These are phyloP conservation scores for Neoboletus subvelutipes DNA, from an alignment of 768 basidiomycete genomes.

Conservation along the genomic window DNA sequence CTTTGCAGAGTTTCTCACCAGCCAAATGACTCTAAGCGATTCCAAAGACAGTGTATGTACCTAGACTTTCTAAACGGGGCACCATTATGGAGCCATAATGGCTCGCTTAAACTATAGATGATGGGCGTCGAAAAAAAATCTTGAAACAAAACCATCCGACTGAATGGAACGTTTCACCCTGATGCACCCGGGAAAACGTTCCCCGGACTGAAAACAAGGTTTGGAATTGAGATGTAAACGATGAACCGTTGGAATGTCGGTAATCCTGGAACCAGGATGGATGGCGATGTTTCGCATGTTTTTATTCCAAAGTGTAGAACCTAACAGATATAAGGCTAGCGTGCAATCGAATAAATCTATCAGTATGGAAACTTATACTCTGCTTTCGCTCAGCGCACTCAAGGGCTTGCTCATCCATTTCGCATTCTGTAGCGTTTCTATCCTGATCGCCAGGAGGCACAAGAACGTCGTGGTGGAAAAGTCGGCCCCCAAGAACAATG, in stretches of 20 bases:
- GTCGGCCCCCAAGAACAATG: neutral
- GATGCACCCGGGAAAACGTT: neutral
- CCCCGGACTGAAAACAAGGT: neutral
- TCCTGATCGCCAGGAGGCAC: neutral
- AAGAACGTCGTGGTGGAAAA: neutral
- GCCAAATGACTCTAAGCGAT: no score
- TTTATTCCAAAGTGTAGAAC: neutral
- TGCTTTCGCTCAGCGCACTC: neutral
- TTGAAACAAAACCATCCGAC: neutral
- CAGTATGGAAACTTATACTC: constrained; percentile 1
- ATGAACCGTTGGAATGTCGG: neutral
- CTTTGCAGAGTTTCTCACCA: no score
- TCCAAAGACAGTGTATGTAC: no score
- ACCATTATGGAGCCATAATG: no score
- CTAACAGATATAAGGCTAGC: neutral
- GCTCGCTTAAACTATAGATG: no score
- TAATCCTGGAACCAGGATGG: neutral
- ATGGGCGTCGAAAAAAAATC: no score
- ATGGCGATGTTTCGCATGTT: neutral
- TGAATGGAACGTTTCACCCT: neutral
- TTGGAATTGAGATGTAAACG: no score
- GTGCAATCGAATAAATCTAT: neutral
- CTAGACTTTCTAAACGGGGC: no score
- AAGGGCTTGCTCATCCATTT: neutral
- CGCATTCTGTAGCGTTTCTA: neutral